A percentile compares a stretch with the other conserved stretches of the same genome.
Evolutionary conservation across 2,329 filamentous ascomycete genomes (phyloP).

Genomic region (Xylaria sp.): DNA sequence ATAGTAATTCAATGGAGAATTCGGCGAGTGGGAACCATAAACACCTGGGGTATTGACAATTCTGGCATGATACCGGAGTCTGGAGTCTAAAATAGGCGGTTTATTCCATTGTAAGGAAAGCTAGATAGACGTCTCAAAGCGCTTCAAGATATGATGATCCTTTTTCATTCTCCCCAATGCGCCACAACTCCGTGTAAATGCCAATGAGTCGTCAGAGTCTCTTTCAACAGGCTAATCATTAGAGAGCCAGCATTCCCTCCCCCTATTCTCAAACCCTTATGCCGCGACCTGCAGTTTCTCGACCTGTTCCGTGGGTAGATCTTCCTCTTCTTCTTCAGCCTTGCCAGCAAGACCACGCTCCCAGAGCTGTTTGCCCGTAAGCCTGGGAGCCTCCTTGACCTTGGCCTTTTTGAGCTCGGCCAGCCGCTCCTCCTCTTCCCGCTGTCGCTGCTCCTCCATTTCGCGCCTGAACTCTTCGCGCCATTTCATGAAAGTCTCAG

Average conservation of each 20-base stretch:
- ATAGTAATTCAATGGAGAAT: conserved; percentile 18
- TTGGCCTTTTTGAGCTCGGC: conserved; percentile 85
- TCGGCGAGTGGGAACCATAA: conserved; percentile 43
- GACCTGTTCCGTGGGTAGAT: conserved; percentile 67
- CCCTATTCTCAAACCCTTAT: conserved; percentile 42
- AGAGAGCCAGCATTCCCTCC: conserved; percentile 1
- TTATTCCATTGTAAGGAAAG: conserved; percentile 25
- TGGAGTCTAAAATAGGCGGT: conserved; percentile 42
- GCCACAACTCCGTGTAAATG: conserved; percentile 46
- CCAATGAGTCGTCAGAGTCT: conserved; percentile 27
- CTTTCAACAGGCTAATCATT: conserved; percentile 6
- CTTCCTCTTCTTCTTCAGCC: conserved; percentile 72
- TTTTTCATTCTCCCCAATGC: conserved; percentile 35
- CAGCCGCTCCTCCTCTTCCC: conserved; percentile 78
- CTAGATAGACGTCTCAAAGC: conserved; percentile 32
- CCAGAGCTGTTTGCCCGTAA: conserved; percentile 82
- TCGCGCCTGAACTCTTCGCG: conserved; percentile 80
- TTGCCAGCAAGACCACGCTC: conserved; percentile 77
- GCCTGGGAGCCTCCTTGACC: conserved; percentile 77
- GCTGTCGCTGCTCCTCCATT: conserved; percentile 77
- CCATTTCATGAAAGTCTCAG: conserved; percentile 87
- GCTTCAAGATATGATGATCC: conserved; percentile 32
- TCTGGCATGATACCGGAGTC: conserved; percentile 45
- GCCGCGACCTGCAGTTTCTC: conserved; percentile 78
- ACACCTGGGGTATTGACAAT: conserved; percentile 35